A percentile compares a stretch with the other conserved stretches of the same genome.
These are phyloP conservation scores for Sungouiozyma intestinalis DNA, from an alignment of 805 yeast species.

Conservation along the genomic window DNA sequence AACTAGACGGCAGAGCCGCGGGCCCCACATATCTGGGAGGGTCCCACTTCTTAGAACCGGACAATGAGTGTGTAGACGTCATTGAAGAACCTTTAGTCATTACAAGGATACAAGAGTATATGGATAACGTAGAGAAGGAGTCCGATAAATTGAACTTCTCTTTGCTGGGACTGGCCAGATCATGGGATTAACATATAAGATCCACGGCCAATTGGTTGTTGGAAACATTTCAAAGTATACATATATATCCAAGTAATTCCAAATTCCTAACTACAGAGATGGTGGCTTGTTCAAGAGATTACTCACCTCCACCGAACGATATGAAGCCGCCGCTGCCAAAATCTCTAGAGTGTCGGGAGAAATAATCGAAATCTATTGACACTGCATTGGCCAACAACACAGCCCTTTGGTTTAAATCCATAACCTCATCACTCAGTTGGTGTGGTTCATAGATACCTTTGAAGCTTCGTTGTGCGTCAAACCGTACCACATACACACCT, in stretches of 20 bases:
- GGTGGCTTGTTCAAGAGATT: too few relatives aligned
- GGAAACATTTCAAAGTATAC: too few relatives aligned
- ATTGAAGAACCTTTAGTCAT: slow-evolving; percentile 41
- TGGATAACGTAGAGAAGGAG: slow-evolving; percentile 47
- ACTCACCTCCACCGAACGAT: slow-evolving; percentile 18
- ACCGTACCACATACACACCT: slow-evolving; percentile 78
- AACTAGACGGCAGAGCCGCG: slow-evolving; percentile 76
- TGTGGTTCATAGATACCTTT: slow-evolving; percentile 44
- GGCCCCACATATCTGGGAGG: slow-evolving; percentile 50
- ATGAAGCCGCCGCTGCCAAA: slow-evolving; percentile 38
- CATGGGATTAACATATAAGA: slow-evolving; percentile 5
- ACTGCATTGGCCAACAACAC: slow-evolving; percentile 79
- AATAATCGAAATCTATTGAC: slow-evolving; percentile 91
- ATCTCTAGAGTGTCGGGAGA: slow-evolving; percentile 77
- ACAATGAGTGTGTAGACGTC: slow-evolving; percentile 35
- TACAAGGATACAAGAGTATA: slow-evolving; percentile 53
- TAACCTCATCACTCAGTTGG: slow-evolving; percentile 26
- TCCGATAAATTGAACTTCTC: slow-evolving; percentile 56
- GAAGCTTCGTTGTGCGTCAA: slow-evolving; percentile 60
- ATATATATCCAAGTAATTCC: slow-evolving; percentile 1
- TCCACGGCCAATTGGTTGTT: too few relatives aligned
- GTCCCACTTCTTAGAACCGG: slow-evolving; percentile 9
- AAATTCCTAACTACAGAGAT: too few relatives aligned
- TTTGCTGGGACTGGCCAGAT: slow-evolving; percentile 58
- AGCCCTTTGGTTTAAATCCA: slow-evolving; percentile 77